A percentile compares a stretch with the other conserved stretches of the same genome.
Conservation (phyloP, 108 stramenopile species). For the Discostella pseudostelligera region DNA sequence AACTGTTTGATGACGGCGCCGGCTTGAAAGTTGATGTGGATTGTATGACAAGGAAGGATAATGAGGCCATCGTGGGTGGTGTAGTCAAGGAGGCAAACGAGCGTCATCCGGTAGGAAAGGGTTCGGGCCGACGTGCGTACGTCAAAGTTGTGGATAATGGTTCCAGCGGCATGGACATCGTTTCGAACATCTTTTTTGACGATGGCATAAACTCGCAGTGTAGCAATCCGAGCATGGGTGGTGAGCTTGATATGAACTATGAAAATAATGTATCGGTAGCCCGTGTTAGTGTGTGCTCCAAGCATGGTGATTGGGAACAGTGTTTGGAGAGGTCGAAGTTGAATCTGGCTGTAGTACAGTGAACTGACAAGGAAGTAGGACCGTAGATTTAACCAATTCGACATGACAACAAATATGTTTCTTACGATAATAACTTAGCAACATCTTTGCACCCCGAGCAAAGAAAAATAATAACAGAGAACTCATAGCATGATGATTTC, state of each 20-base stretch:
- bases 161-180: constrained; percentile 5
- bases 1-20: constrained; percentile 19
- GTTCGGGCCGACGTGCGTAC: constrained; percentile 26
- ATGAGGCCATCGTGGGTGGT: constrained; percentile 41
- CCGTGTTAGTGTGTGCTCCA: constrained; percentile 34
- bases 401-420: neutral
- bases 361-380: neutral
- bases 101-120: neutral
- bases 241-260: constrained; percentile 16
- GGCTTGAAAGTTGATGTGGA: constrained; percentile 44
- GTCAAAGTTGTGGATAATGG: constrained; percentile 32
- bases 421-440: neutral
- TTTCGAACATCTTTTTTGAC: constrained; percentile 33
- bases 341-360: constrained; percentile 5
- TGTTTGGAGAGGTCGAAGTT: constrained; percentile 23
- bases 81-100: constrained; percentile 10
- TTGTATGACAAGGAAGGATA: constrained; percentile 36
- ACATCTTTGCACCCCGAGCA: neutral
- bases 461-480: neutral
- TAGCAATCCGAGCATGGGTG: constrained; percentile 7
- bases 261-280: constrained; percentile 4
- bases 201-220: constrained; percentile 4
- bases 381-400: too few relatives aligned
- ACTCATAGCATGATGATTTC: neutral
- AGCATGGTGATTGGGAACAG: constrained; percentile 41